Base-by-base conservation (phyloP, 495 filamentous ascomycete species). In the Cercophora newfieldiana region DNA sequence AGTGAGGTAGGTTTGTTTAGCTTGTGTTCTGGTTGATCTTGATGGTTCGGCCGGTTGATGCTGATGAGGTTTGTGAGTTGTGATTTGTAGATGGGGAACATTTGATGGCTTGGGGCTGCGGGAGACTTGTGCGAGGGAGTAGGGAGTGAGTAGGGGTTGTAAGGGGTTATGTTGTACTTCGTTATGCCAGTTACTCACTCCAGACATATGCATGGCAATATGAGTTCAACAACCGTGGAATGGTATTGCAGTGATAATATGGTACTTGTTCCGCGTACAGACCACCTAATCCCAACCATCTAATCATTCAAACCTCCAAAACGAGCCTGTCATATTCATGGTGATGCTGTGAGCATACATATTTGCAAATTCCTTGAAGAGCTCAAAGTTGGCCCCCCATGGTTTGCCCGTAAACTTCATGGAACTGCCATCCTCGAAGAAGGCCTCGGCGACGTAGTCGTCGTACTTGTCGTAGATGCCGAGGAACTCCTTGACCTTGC, bases 401-500 rank as follows among this genome's bases (percentile, higher is more conserved):
- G 55, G 55, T 28, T 33, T 29, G 4, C 55, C 55, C 14, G 55
- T 59, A 28, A 29, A 59, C 21, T 14, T 33, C 10, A 22, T 22
- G 7, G 16, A n/a, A 24, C 12, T n/a, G 16, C 55, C 55, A 16
- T 59, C 55, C 14, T 14, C 25, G 21, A 59, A 59, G 26, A 30
- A 30, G 6, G 55, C 55, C 31, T 59, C 25, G 55, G 55, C 55
- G 10, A n/a, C 21, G 55, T 16, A 59, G 22, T 59, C 55, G 22
- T 29, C 21, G 55, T 59, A 59, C 55, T 59, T 59, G 29, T 59
- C 55, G 22, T 59, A 59, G 24, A 59, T 5, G 18, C 55, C 55
- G n/a, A 59, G 21, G 8, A n/a, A 7, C 24, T 59, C 55, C 6
- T 59, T 30, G 10, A 59, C 28, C 29, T 59, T 59, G 55, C 24